Conservation (phyloP, 2,329 filamentous ascomycete species). For the Ophiostoma angusticollis region DNA sequence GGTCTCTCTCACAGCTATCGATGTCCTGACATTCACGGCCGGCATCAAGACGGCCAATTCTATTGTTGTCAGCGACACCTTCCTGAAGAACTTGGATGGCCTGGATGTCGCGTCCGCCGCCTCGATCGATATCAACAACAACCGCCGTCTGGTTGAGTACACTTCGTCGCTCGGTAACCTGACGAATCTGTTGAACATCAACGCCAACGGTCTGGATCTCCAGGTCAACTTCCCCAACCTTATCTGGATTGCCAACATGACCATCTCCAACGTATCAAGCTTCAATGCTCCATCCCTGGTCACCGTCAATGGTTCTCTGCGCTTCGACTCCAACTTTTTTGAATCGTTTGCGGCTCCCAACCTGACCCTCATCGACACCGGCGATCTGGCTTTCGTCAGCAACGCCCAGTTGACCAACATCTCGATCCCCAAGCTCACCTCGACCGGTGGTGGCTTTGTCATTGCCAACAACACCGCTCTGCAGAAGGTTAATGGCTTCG, state of each 20-base stretch:
- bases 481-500: slow-evolving; percentile 51
- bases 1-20: slow-evolving; percentile 54
- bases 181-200: slow-evolving; percentile 55
- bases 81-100: slow-evolving; percentile 63
- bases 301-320: slow-evolving; percentile 63
- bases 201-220: slow-evolving; percentile 66
- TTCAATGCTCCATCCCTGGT: slow-evolving; percentile 62
- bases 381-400: slow-evolving; percentile 49
- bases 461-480: slow-evolving; percentile 85
- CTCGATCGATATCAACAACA: slow-evolving; percentile 79
- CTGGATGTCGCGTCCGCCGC: slow-evolving; percentile 66
- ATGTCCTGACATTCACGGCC: slow-evolving; percentile 29
- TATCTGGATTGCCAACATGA: slow-evolving; percentile 64
- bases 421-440: slow-evolving; percentile 54
- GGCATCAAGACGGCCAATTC: slow-evolving; percentile 53
- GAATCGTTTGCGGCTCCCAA: slow-evolving; percentile 49
- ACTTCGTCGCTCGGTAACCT: slow-evolving; percentile 68
- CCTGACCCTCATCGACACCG: slow-evolving; percentile 52
- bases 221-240: slow-evolving; percentile 66
- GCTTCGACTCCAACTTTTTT: slow-evolving; percentile 72
- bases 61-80: slow-evolving; percentile 75
- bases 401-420: slow-evolving; percentile 58
- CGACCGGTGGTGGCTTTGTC: slow-evolving; percentile 65
- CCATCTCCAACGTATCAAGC: slow-evolving; percentile 64
- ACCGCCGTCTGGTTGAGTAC: slow-evolving; percentile 64